Conservation (phyloP, 1,139 yeast genomes). For the Geotrichum armillariae region DNA sequence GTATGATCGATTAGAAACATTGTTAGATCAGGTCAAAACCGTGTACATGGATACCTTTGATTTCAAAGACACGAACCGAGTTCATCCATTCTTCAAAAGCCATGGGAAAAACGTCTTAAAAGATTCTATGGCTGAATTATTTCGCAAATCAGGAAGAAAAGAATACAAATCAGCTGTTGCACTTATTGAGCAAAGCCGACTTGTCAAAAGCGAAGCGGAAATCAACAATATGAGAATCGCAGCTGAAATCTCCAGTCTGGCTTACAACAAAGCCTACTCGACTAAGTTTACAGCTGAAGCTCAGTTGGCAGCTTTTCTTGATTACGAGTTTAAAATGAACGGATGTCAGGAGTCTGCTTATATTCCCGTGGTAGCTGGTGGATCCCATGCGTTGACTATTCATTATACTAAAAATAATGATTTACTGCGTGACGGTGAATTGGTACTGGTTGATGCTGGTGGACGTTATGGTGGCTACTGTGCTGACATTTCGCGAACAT, state of each 20-base stretch:
- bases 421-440: conserved; percentile 66
- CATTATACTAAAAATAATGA: conserved; percentile 92
- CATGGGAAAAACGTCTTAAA: conserved; percentile 20
- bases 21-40: conserved; percentile 28
- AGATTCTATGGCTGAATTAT: conserved; percentile 16
- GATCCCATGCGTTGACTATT: conserved; percentile 78
- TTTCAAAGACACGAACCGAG: conserved; percentile 23
- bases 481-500: conserved; percentile 92
- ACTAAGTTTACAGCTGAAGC: conserved; percentile 67
- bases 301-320: conserved; percentile 76
- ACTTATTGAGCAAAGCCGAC: conserved; percentile 58
- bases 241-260: conserved; percentile 77
- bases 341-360: conserved; percentile 93
- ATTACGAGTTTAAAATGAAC: conserved; percentile 75
- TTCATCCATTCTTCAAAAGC: conserved; percentile 25
- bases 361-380: conserved; percentile 96
- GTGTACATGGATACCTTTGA: conserved; percentile 35
- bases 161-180: conserved; percentile 20
- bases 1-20: conserved; percentile 24
- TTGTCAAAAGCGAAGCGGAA: conserved; percentile 75
- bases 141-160: conserved; percentile 10
- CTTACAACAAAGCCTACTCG: conserved; percentile 74
- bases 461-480: conserved; percentile 94
- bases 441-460: conserved; percentile 94
- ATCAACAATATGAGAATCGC: conserved; percentile 77